Evolutionary conservation across 768 basidiomycete genomes (phyloP).

Genomic region (Mycena amicta): DNA sequence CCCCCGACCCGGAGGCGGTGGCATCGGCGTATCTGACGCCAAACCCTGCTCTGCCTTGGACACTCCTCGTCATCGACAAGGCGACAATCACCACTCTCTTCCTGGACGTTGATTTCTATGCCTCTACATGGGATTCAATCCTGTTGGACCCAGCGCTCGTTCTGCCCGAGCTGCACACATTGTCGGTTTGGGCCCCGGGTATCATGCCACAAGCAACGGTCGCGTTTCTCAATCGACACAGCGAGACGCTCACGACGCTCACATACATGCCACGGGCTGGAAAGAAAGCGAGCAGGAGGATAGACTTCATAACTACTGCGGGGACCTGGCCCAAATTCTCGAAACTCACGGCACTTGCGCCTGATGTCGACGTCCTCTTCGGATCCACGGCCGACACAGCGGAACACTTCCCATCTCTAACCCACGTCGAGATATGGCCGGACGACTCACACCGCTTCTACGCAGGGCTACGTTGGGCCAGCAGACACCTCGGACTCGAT

Average conservation of each 20-base stretch:
- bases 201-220: constrained; percentile 1
- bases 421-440: background rate
- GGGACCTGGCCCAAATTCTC: background rate
- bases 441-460: too few relatives aligned
- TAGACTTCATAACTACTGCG: background rate
- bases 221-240: constrained; percentile 12
- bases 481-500: background rate
- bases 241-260: background rate
- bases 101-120: constrained; percentile 4
- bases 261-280: constrained; percentile 11
- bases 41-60: background rate
- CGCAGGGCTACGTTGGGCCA: background rate
- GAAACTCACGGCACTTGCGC: constrained; percentile 5
- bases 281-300: too few relatives aligned
- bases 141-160: background rate
- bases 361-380: constrained; percentile 5
- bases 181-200: constrained; percentile 4
- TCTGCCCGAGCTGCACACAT: constrained; percentile 3
- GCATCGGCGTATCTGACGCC: background rate
- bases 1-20: too few relatives aligned
- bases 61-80: constrained; percentile 7
- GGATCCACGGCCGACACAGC: too few relatives aligned
- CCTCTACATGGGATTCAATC: constrained; percentile 6
- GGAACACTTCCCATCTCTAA: background rate
- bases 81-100: background rate